Evolutionary conservation across 225 moss, liverwort and hornwort genomes (phyloP), one percentile per base, ranked within the genome.

Genomic region (Sphagnum contortum): DNA sequence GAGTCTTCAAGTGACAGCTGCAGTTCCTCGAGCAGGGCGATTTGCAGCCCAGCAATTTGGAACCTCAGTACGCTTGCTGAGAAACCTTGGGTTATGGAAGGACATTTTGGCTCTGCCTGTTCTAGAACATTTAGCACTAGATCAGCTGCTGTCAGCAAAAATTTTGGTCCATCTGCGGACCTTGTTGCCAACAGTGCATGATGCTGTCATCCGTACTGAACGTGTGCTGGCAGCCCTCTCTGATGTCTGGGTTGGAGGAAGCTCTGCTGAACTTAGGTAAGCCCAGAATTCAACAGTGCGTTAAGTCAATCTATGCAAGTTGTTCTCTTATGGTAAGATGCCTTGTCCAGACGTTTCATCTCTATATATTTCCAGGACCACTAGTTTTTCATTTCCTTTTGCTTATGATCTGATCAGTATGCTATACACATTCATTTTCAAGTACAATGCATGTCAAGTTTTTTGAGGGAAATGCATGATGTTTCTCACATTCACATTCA

Each of bases 41-140:
- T 72, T 84, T 57, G 79, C 77, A 50, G 94, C 91, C 57, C 85
- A 87, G 9, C 93, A 91, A 72, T 99, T 99, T 68, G 98, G 93
- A 68, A 93, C 80, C 61, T 81, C 93, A 55, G 74, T 99, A 52
- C 88, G 98, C 61, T 72, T 99, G 67, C 77, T 99, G 46, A 87
- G 91, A 47, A 99, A 91, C 67, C 82, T 99, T 77, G 91, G 87
- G 14, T 76, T 86, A 64, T 99, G 98, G 98, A 93, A 89, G 79
- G 82, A 86, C 62, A 76, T 91, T n/a, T 59, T 99, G 67, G 81
- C 89, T 50, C 59, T 88, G 57, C 83, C 93, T 12, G 73, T 88
- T 59, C 80, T 99, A 44, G 98, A 99, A 80, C 83, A 79, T 65
- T 67, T 99, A 65, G 98, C 98, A 45, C 76, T 99, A 5, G 98